These are phyloP conservation scores for Ceratobasidium sp. DNA, from an alignment of 1,284 basidiomycete genomes.

Conservation along the genomic window DNA sequence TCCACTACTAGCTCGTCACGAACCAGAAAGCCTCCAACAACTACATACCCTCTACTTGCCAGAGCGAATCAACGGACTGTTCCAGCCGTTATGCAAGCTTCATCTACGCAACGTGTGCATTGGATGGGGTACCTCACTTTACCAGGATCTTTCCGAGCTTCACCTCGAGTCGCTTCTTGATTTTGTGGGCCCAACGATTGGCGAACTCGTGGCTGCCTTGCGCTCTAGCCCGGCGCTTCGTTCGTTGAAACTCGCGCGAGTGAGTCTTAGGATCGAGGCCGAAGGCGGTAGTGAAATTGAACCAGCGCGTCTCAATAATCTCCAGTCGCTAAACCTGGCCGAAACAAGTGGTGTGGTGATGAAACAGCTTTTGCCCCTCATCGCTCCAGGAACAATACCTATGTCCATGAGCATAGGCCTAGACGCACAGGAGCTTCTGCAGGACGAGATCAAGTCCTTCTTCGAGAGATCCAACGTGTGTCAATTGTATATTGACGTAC, in stretches of 20 bases:
- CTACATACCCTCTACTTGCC: background rate
- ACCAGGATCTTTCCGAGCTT: constrained; percentile 1
- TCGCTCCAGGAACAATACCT: background rate
- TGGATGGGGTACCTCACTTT: constrained; percentile 2
- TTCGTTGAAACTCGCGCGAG: constrained; percentile 11
- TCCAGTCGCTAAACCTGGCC: constrained; percentile 2
- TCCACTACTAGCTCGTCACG: constrained; percentile 4
- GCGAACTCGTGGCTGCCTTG: constrained; percentile 3
- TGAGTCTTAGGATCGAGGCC: constrained; percentile 5
- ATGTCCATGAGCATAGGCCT: constrained; percentile 8
- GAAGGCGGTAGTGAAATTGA: background rate
- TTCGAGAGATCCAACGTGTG: constrained; percentile 7
- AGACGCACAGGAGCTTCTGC: background rate
- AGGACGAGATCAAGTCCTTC: background rate
- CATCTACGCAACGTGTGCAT: constrained; percentile 29
- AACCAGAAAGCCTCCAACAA: background rate
- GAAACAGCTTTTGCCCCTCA: background rate
- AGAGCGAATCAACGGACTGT: constrained; percentile 2
- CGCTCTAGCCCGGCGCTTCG: constrained; percentile 1
- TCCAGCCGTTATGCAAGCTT: background rate
- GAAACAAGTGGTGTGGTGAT: background rate
- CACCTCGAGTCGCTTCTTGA: constrained; percentile 12
- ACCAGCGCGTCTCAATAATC: background rate
- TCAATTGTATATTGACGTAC: background rate
- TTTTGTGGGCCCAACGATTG: background rate